A percentile compares a stretch with the other conserved stretches of the same genome.
These are phyloP conservation scores for Phytophthora brassicae DNA, from an alignment of 352 stramenopile species.

Conservation along the genomic window DNA sequence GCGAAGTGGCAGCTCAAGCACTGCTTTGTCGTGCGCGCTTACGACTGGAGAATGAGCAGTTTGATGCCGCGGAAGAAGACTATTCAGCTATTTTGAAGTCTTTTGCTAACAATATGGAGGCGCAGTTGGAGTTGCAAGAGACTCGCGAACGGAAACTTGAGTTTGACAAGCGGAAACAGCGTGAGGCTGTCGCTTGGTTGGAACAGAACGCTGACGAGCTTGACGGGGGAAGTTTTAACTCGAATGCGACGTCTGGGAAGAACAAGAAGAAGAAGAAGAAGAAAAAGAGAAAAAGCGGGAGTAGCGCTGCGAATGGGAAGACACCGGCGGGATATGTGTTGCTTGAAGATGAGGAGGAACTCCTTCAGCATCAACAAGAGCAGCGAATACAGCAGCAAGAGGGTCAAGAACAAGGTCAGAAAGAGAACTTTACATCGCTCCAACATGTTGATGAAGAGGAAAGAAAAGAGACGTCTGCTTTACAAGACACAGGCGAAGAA, in stretches of 20 bases:
- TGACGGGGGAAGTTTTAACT: constrained; percentile 23
- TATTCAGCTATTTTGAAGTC: constrained; percentile 64
- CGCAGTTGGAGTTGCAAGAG: constrained; percentile 72
- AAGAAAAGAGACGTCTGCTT: constrained; percentile 2
- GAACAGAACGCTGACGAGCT: constrained; percentile 45
- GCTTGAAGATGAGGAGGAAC: constrained; percentile 48
- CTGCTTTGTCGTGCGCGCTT: constrained; percentile 59
- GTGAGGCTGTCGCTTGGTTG: constrained; percentile 59
- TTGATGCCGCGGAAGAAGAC: constrained; percentile 60
- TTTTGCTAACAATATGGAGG: constrained; percentile 75
- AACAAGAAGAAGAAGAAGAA: constrained; percentile 79
- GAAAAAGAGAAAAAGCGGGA: constrained; percentile 55
- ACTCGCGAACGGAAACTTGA: constrained; percentile 41
- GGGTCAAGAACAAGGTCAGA: constrained; percentile 9
- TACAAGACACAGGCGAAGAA: constrained; percentile 2
- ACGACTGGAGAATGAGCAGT: constrained; percentile 44
- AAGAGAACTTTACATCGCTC: background rate
- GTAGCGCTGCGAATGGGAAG: constrained; percentile 7
- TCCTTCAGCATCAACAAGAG: constrained; percentile 29
- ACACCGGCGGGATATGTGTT: constrained; percentile 38
- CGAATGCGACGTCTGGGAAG: constrained; percentile 31
- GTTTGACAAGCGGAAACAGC: constrained; percentile 44
- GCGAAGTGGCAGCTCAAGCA: constrained; percentile 53
- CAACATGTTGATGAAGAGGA: background rate
- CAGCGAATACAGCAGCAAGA: constrained; percentile 18